A percentile compares a stretch with the other conserved stretches of the same genome.
Evolutionary conservation across 2,329 filamentous ascomycete genomes (phyloP).

Genomic region (Epichloe amarillans): DNA sequence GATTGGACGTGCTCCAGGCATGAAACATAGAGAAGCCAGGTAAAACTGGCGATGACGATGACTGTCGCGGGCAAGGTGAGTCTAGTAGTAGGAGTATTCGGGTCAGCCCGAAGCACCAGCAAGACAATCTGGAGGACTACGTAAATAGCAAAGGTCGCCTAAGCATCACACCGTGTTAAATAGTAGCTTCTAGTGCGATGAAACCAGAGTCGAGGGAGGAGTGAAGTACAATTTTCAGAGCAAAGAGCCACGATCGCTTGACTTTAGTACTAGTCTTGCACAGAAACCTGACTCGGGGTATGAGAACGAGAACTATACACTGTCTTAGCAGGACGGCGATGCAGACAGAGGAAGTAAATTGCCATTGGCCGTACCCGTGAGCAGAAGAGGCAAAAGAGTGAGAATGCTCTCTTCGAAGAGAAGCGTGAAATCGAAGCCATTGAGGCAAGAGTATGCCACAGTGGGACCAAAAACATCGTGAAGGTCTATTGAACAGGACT

Average conservation of each 20-base stretch:
- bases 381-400: conserved; percentile 10
- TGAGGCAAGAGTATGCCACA: conserved; percentile 10
- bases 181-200: neutral
- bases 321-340: neutral
- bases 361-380: conserved; percentile 5
- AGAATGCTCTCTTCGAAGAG: conserved; percentile 16
- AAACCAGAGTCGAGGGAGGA: neutral
- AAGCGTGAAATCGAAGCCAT: conserved; percentile 17
- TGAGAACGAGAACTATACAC: conserved; percentile 4
- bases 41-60: conserved; percentile 8
- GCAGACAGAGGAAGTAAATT: neutral
- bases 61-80: conserved; percentile 9
- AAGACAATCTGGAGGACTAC: conserved; percentile 8
- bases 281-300: conserved; percentile 3
- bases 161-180: neutral
- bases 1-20: conserved; percentile 19
- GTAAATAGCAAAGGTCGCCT: conserved; percentile 5
- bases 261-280: conserved; percentile 4
- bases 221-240: conserved; percentile 7
- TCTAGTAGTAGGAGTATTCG: conserved; percentile 6
- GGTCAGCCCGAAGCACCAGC: conserved; percentile 8
- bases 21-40: conserved; percentile 12
- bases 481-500: conserved; percentile 6
- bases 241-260: conserved; percentile 7
- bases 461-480: conserved; percentile 9